A percentile compares a stretch with the other conserved stretches of the same genome.
phyloP scores from a whole-genome alignment of 2,329 filamentous ascomycete genomes.

The Trichoderma asperellum region DNA sequence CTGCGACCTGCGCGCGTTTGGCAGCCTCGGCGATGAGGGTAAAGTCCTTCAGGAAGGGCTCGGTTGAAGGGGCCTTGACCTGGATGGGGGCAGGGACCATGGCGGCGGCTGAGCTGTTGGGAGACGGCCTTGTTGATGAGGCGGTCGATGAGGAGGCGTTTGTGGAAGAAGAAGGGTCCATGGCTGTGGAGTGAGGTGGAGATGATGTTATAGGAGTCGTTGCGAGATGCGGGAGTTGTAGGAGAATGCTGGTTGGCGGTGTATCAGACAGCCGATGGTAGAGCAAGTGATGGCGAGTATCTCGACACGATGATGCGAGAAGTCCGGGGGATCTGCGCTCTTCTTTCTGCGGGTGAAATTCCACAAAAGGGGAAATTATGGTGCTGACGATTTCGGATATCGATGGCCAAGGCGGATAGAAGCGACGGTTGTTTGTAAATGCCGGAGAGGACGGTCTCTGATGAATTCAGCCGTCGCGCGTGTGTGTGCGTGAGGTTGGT shows the following conservation, averaged over 20 bases:
- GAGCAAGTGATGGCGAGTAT: not conserved
- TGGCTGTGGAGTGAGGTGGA: not conserved
- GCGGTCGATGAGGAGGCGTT: not conserved
- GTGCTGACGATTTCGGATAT: not conserved
- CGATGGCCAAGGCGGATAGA: not conserved
- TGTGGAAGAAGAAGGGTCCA: slow-evolving; percentile 21
- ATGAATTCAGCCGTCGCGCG: slow-evolving; percentile 11
- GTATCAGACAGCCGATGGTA: not conserved
- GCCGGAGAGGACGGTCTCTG: not conserved
- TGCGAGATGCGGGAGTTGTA: not conserved
- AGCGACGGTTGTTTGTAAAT: slow-evolving; percentile 9
- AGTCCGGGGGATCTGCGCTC: slow-evolving; percentile 2
- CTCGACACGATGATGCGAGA: not conserved
- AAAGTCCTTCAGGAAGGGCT: slow-evolving; percentile 75
- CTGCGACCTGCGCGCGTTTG: slow-evolving; percentile 88
- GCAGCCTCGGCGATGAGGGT: slow-evolving; percentile 89
- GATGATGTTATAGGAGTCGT: not conserved
- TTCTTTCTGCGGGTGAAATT: not conserved
- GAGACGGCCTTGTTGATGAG: slow-evolving; percentile 21
- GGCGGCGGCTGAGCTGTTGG: slow-evolving; percentile 28
- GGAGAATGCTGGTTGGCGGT: not conserved
- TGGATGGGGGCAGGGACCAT: slow-evolving; percentile 32
- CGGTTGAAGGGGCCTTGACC: slow-evolving; percentile 49
- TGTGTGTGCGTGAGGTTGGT: not conserved
- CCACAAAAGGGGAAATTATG: not conserved